Evolutionary conservation across 164 flowering plant species (phyloP), one percentile per base, ranked within the genome.

Genomic region (Aristolochia californica): DNA sequence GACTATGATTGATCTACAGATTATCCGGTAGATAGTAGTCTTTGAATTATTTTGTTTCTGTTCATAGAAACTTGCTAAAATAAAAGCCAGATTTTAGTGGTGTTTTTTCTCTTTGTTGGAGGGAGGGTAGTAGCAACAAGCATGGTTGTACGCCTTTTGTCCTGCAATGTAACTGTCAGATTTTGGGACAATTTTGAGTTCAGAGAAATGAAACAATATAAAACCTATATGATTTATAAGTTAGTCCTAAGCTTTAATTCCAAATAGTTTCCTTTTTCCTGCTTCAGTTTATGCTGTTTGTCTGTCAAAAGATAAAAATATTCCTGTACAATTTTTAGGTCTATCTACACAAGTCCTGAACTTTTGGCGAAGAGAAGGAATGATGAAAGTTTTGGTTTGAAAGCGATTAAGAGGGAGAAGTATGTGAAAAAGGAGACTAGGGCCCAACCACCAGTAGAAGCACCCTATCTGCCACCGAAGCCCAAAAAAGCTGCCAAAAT

Each of bases 371-470:
- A 66, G 57, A 75, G 67, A 50, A 67, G 56, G 62, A 57, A 63
- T 60, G 79, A 72, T 1, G 77, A 72, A 20, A 1, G 57, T 44
- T 55, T 56, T 65, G 82, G 79, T 65, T 63, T 78, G 40, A 77
- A 75, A 71, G 72, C 67, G 51, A 50, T 67, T 30, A 77, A 64
- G 72, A 78, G 59, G 63, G 84, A 71, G 63, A 88, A 91, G 72
- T 78, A 60, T 72, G 72, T 56, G 48, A 88, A 79, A 65, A 84
- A 63, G 66, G 70, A 64, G 5, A 79, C 43, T 9, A 68, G 53
- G 60, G 59, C 63, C 43, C 69, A 75, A 59, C 83, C 90, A n/a
- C 91, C 96, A 40, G 89, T 85, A 59, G 97, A 87, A 64, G 82
- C 83, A 59, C 85, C 81, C 8, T 84, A 85, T 76, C 75, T 83